Conservation (phyloP, 257 asterid species). For the Nemophila menziesii region DNA sequence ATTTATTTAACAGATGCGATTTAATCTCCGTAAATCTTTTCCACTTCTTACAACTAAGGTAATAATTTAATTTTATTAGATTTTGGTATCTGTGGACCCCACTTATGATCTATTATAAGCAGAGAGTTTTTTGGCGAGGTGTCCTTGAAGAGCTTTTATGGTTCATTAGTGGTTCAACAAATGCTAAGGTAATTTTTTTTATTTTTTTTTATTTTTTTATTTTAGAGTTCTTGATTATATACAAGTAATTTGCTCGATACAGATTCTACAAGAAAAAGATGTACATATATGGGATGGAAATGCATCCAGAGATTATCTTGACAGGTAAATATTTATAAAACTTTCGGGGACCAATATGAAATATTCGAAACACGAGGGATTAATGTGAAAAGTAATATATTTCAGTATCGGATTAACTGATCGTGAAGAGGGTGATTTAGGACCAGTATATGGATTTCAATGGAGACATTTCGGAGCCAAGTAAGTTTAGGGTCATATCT, state of each 20-base stretch:
- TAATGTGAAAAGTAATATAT: too few species aligned
- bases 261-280: constrained; percentile 61
- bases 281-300: constrained; percentile 73
- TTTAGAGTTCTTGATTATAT: constrained; percentile 1
- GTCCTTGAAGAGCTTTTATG: constrained; percentile 83
- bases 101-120: not conserved
- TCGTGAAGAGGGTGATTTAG: constrained; percentile 76
- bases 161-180: constrained; percentile 81
- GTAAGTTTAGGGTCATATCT: constrained; percentile 18
- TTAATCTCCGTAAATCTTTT: constrained; percentile 57
- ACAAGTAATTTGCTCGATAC: constrained; percentile 10
- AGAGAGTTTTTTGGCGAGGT: constrained; percentile 83
- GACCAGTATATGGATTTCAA: constrained; percentile 74
- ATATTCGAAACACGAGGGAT: not conserved
- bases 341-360: constrained; percentile 7
- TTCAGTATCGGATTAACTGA: constrained; percentile 49
- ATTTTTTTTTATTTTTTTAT: constrained; percentile 1
- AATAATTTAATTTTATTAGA: not conserved
- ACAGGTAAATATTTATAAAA: constrained; percentile 44
- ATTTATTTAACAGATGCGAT: constrained; percentile 45
- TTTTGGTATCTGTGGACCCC: constrained; percentile 5
- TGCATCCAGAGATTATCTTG: constrained; percentile 70
- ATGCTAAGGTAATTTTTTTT: constrained; percentile 49
- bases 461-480: constrained; percentile 88
- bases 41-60: constrained; percentile 83